Base-by-base conservation (phyloP, 805 yeast genomes). In the Teunomyces gatunensis region DNA sequence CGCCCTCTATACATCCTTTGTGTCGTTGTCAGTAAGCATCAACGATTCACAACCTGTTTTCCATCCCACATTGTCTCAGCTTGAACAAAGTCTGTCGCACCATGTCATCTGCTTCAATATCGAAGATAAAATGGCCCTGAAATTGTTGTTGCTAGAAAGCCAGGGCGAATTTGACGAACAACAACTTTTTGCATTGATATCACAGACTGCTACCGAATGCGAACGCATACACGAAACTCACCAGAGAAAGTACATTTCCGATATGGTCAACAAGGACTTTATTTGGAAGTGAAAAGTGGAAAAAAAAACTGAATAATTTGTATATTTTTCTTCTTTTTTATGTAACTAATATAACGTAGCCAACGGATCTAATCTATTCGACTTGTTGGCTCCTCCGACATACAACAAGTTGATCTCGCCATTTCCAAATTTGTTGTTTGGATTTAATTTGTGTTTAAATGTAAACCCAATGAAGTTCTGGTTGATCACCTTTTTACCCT, bases 391-490 rank as follows among this genome's bases (percentile, higher is more conserved):
- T 27, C 46, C 45, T 9, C 60, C 61, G 23, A 59, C 58, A 29
- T 62, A 63, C 54, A 69, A 60, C 37, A 69, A 60, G 49, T 69
- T 69, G 46, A 69, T 59, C 53, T 69, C 75, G 5, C 72, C 71
- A 36, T 57, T 60, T 13, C 59, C 64, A 50, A 71, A 71, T 51
- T 77, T 77, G 45, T 75, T 74, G 56, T 75, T 78, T 32, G 84
- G 84, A 53, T 79, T 79, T 47, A 71, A 69, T 59, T 84, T 87
- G 65, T 95, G 99, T 67, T 89, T 87, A 72, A 89, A 94, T 1
- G 99, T 94, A 68, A 94, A 94, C 0, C 99, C 99, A 49, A 92
- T 89, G 64, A 94, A 87, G 58, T 85, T 85, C 48, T 61, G 58
- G 40, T 56, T 62, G 17, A 46, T 42, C 47, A 87, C 84, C 51